Percentiles rank a stretch among this genome's conserved stretches.
Conservation (phyloP, 1,139 yeast species). For the Geotrichum macrosporum region DNA sequence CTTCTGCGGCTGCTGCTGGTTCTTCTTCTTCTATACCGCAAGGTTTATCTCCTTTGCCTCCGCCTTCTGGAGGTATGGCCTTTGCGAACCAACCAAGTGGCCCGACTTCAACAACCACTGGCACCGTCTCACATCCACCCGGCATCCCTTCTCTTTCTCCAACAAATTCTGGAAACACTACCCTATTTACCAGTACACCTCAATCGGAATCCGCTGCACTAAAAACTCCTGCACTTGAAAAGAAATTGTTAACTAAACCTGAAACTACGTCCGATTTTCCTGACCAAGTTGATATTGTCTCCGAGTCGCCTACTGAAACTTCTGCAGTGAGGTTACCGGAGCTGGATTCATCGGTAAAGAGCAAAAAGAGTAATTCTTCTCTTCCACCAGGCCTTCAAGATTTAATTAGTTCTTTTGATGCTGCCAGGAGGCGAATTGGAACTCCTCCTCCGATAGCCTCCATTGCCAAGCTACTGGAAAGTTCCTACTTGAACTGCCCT, state of each 20-base stretch:
- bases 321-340: slow-evolving; percentile 15
- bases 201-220: background rate
- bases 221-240: background rate
- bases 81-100: slow-evolving; percentile 5
- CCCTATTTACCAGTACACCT: background rate
- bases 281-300: background rate
- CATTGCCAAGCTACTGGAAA: slow-evolving; percentile 60
- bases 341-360: slow-evolving; percentile 1
- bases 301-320: background rate
- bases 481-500: slow-evolving; percentile 82
- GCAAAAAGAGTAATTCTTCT: slow-evolving; percentile 20
- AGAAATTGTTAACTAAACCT: background rate
- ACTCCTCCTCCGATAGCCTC: slow-evolving; percentile 55
- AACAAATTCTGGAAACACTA: background rate
- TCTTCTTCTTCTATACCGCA: slow-evolving; percentile 29
- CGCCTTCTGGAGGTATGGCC: slow-evolving; percentile 26
- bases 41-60: slow-evolving; percentile 34
- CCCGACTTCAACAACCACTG: slow-evolving; percentile 26
- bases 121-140: slow-evolving; percentile 16
- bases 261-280: background rate
- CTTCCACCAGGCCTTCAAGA: slow-evolving; percentile 51
- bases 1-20: slow-evolving; percentile 60
- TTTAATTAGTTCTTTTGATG: slow-evolving; percentile 45
- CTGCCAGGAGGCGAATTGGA: slow-evolving; percentile 43
- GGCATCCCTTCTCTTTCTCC: background rate